These are phyloP conservation scores for Spatholobus suberectus DNA, from an alignment of 306 rosid species.

Conservation along the genomic window DNA sequence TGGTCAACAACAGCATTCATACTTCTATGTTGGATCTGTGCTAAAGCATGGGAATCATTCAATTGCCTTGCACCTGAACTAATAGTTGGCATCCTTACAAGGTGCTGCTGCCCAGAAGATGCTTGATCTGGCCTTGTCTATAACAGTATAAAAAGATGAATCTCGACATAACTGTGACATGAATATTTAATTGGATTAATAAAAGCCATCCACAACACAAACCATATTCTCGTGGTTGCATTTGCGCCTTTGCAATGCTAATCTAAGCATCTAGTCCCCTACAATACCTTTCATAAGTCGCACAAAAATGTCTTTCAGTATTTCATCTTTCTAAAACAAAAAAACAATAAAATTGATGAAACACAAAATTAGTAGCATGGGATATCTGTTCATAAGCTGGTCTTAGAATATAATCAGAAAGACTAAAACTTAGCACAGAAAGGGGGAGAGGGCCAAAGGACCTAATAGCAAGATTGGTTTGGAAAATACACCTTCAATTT, in stretches of 20 bases:
- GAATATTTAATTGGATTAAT: background rate
- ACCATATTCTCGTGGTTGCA: conserved; percentile 55
- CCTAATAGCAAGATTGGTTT: conserved; percentile 31
- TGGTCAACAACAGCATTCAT: conserved; percentile 56
- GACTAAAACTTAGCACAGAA: conserved; percentile 2
- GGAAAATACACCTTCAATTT: background rate
- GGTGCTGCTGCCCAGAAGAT: conserved; percentile 58
- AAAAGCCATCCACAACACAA: conserved; percentile 22
- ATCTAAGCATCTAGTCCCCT: conserved; percentile 84
- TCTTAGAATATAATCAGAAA: background rate
- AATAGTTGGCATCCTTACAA: conserved; percentile 62
- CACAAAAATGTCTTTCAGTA: conserved; percentile 72
- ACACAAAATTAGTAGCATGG: background rate
- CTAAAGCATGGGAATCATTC: conserved; percentile 67
- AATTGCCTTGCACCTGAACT: conserved; percentile 59
- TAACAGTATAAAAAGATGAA: background rate
- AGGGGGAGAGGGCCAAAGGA: background rate
- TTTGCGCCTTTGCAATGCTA: conserved; percentile 70
- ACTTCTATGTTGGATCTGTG: conserved; percentile 74
- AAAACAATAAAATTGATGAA: background rate
- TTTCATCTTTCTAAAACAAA: conserved; percentile 65
- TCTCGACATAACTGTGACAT: background rate
- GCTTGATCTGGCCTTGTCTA: conserved; percentile 51
- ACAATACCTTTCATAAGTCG: conserved; percentile 76
- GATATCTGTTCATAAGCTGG: conserved; percentile 10